phyloP scores from a whole-genome alignment of 345 rosid genomes.

The Zanthoxylum bungeanum region DNA sequence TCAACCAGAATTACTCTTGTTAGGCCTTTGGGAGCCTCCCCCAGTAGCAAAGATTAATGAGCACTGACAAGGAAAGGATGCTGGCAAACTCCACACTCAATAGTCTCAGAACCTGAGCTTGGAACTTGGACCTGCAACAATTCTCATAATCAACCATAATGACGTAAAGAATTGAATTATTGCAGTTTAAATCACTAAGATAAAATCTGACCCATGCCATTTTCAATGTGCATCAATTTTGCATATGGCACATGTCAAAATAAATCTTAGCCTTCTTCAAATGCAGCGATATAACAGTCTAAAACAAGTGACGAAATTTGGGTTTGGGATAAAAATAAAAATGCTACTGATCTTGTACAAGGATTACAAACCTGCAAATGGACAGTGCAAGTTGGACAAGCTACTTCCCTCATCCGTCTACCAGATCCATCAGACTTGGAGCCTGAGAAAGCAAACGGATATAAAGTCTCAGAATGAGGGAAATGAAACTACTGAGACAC shows the following conservation, averaged over 20 bases:
- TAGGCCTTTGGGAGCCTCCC: background rate
- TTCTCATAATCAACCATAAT: background rate
- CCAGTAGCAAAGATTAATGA: constrained; percentile 35
- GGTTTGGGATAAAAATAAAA: background rate
- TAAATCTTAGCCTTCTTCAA: background rate
- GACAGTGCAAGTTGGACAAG: constrained; percentile 96
- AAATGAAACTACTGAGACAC: background rate
- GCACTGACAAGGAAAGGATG: constrained; percentile 94
- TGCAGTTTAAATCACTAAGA: background rate
- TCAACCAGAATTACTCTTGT: background rate
- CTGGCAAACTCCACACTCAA: constrained; percentile 99
- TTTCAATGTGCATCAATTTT: background rate
- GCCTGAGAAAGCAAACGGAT: constrained; percentile 34
- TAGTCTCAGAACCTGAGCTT: constrained; percentile 93
- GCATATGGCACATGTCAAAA: background rate
- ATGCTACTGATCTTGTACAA: background rate
- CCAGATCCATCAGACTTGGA: constrained; percentile 68
- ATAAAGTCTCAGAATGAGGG: background rate
- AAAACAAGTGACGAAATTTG: background rate
- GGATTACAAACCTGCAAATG: constrained; percentile 76
- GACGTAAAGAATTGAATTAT: background rate
- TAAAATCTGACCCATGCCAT: background rate
- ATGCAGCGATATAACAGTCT: background rate
- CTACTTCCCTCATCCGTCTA: constrained; percentile 93
- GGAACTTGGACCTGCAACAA: constrained; percentile 92